These are phyloP conservation scores for Aristolochia californica DNA, from an alignment of 164 flowering plant species.

Conservation along the genomic window DNA sequence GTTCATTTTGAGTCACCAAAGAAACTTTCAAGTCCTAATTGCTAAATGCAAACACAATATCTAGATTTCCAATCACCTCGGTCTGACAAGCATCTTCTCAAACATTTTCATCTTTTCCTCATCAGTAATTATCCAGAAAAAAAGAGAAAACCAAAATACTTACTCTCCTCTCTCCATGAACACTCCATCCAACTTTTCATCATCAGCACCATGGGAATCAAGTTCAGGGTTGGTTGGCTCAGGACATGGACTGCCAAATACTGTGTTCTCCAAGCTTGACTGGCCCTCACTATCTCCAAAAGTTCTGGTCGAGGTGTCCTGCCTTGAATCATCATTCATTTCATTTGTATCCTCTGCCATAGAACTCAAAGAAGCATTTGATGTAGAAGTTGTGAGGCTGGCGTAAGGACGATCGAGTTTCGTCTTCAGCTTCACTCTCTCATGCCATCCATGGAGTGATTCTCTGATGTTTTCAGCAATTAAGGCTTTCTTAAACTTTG, in stretches of 20 bases:
- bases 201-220: no score
- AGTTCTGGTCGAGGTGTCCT: slow-evolving; percentile 3
- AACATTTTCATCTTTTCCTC: background rate
- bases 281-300: slow-evolving; percentile 24
- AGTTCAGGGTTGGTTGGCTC: no score
- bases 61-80: no score
- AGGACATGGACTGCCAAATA: background rate
- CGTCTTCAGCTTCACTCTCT: slow-evolving; percentile 33
- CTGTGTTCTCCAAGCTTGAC: background rate
- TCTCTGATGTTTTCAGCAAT: slow-evolving; percentile 48
- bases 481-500: slow-evolving; percentile 55
- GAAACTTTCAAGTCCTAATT: no score
- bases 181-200: no score
- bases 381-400: slow-evolving; percentile 15
- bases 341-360: slow-evolving; percentile 11
- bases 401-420: slow-evolving; percentile 10
- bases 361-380: slow-evolving; percentile 23
- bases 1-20: no score
- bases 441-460: slow-evolving; percentile 58
- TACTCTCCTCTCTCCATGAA: no score
- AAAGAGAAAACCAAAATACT: background rate
- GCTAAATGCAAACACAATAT: no score
- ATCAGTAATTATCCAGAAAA: background rate
- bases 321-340: background rate
- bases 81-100: background rate